Conservation (phyloP, 371 early-diverging fungal genomes). For the Syncephalastrum sp. region DNA sequence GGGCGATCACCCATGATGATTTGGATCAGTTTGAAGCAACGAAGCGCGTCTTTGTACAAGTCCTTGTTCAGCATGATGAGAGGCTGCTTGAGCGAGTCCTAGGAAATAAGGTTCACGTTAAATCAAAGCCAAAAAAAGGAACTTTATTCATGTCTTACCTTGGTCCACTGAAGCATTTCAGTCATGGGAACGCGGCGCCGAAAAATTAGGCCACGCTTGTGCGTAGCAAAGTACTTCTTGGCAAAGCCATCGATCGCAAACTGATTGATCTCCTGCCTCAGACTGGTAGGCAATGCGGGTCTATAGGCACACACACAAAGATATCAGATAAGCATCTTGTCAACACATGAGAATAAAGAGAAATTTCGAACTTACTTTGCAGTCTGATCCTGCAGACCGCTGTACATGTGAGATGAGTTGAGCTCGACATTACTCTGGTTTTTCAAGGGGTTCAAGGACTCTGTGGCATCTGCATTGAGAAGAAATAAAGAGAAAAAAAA, state of each 20-base stretch:
- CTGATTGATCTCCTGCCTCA: conserved; percentile 73
- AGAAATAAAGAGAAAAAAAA: conserved; percentile 9
- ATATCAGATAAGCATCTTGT: background rate
- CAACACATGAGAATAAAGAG: background rate
- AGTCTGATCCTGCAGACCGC: conserved; percentile 3
- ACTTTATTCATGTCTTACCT: conserved; percentile 31
- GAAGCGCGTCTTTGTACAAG: conserved; percentile 81
- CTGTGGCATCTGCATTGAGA: conserved; percentile 41
- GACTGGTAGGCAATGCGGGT: conserved; percentile 56
- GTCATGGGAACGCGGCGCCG: conserved; percentile 84
- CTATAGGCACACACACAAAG: conserved; percentile 12
- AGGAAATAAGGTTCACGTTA: background rate
- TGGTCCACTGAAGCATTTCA: conserved; percentile 82
- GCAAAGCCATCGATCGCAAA: conserved; percentile 93
- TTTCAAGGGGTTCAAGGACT: conserved; percentile 51
- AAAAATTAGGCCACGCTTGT: conserved; percentile 81
- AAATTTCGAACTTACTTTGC: background rate
- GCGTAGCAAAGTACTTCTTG: conserved; percentile 86
- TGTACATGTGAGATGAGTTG: background rate
- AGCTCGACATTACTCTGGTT: background rate
- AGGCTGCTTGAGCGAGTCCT: conserved; percentile 77
- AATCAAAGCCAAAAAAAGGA: conserved; percentile 7
- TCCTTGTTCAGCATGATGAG: conserved; percentile 78
- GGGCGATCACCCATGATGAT: conserved; percentile 81
- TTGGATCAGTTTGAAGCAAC: conserved; percentile 83